Base-by-base conservation (phyloP, 371 early-diverging fungal genomes). In the Rhizomucor miehei region DNA sequence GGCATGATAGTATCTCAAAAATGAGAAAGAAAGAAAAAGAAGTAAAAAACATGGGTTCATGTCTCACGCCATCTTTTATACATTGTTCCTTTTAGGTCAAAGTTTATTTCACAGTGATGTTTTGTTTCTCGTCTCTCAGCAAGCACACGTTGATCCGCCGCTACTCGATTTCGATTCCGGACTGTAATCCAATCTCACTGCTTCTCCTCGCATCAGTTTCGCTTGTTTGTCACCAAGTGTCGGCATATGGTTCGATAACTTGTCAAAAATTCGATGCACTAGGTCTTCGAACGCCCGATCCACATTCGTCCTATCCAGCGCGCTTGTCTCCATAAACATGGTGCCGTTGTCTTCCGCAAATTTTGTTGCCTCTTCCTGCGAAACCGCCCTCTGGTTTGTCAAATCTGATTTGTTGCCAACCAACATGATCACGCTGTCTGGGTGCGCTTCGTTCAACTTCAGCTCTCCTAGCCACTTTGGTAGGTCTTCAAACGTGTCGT, bases 321-420 rank as follows among this genome's bases (percentile, higher is more conserved):
- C 97, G 14, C 91, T 90, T 0, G 97, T 91, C 69, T 98, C 97
- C 73, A 91, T 86, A 67, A 93, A 97, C 54, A 92, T 71, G 51
- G 95, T 78, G 6, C 87, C 89, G 58, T 95, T 80, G 45, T 88
- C 78, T 50, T 84, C 75, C 40, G 98, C 94, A 78, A 94, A 92
- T 14, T 84, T 82, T 38, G 84, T 87, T 45, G 91, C 98, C 57
- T 94, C 94, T 57, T 94, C 95, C 16, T 75, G 73, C 11, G 89
- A 67, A 12, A 97, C 93, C 25, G 87, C 83, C 50, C 93, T 81
- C 20, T 65, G 61, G 54, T 93, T 92, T 45, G 82, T 82, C 72
- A 98, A 78, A 80, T 99, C 99, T 54, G 93, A 86, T 81, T 99
- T 99, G 87, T 99, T 99, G 52, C 99, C 99, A 17, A 99, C 89